Evolutionary conservation across 2,329 filamentous ascomycete genomes (phyloP), one percentile per base, ranked within the genome.

Genomic region (Sclerotinia trifoliorum): DNA sequence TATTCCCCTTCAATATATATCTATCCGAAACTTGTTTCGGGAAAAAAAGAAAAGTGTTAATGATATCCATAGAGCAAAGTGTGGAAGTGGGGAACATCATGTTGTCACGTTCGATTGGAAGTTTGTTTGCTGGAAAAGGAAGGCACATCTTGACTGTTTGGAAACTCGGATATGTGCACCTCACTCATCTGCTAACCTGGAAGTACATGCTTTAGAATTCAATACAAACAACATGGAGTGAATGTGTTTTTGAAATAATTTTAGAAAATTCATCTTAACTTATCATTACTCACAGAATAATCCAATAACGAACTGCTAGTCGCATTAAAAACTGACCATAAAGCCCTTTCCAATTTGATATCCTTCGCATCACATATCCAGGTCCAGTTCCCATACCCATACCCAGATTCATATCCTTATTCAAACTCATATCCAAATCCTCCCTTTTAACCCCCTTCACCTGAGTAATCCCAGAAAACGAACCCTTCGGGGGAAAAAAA

Each of bases 41-140:
- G 29, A 1, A 49, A 49, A 49, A 24, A 39, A 19, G 42, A 24
- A 62, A 19, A 39, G n/a, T 24, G 35, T 24, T 3, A 32, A 17
- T 19, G 2, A 1, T 35, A 35, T 35, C 32, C 32, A 5, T 62
- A 21, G 29, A 62, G 35, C 10, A 6, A 49, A 51, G 29, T 39
- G 2, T 24, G 44, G n/a, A 26, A 62, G 58, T 49, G 44, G 58
- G 19, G 4, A 39, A 48, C 3, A 29, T 17, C 44, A 61, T 61
- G 44, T 19, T 8, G 21, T 24, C 29, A 42, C 17, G 55, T 21
- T 57, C 15, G 21, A 57, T 57, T 11, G 55, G 21, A 35, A 13
- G 21, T 62, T 39, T 62, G 60, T 62, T 62, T 62, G 60, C 39
- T 32, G 7, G 13, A 48, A 51, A 51, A 51, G 60, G 60, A 62